Conservation (phyloP, 768 basidiomycete genomes). For the Lactarius psammicola region DNA sequence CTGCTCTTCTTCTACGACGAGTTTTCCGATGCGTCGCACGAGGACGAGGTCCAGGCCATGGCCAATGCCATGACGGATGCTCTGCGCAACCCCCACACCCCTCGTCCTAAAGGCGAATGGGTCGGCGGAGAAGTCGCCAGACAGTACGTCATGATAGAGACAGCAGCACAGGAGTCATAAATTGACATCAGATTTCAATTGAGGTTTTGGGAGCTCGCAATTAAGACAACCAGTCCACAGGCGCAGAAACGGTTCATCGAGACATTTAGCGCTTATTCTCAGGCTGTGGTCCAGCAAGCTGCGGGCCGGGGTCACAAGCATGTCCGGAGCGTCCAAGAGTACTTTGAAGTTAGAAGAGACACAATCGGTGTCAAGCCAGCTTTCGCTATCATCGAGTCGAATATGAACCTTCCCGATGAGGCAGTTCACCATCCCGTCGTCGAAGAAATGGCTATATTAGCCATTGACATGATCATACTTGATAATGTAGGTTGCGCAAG, state of each 20-base stretch:
- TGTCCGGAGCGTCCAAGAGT: constrained; percentile 8
- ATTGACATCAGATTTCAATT: neutral
- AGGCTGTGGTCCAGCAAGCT: neutral
- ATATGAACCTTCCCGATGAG: constrained; percentile 6
- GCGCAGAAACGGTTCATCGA: constrained; percentile 16
- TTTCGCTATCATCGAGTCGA: neutral
- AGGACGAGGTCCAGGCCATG: neutral
- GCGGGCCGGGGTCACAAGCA: neutral
- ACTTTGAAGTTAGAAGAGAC: neutral
- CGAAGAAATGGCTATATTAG: neutral
- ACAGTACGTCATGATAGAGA: constrained; percentile 13
- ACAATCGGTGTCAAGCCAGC: neutral
- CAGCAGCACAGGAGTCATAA: no score
- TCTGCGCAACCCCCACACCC: constrained; percentile 22
- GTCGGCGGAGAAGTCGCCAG: constrained; percentile 23
- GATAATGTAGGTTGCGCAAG: constrained; percentile 1
- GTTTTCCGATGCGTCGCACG: constrained; percentile 8
- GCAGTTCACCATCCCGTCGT: constrained; percentile 3
- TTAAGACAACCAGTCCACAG: constrained; percentile 13
- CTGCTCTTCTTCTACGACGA: constrained; percentile 27
- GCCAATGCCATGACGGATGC: constrained; percentile 22
- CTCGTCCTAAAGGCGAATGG: constrained; percentile 16
- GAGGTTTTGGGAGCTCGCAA: constrained; percentile 25
- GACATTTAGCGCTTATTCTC: neutral
- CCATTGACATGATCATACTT: constrained; percentile 1